Conservation (phyloP, 345 rosid genomes). For the Passiflora organensis region DNA sequence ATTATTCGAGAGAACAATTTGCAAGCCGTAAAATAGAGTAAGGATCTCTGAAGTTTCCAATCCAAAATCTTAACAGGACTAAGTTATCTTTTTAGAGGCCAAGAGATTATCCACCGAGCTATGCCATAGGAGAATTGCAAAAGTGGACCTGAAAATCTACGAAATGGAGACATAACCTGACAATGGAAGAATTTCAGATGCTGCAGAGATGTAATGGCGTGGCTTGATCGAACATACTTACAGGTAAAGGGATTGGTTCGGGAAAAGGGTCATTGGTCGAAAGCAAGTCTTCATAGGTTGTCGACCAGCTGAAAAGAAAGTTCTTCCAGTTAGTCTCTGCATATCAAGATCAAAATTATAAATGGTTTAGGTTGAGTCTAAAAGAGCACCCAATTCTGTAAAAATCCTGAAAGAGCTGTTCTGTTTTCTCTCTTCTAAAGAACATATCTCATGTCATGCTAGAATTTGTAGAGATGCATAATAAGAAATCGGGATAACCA, state of each 20-base stretch:
- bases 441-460: too few relatives aligned
- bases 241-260: slow-evolving; percentile 75
- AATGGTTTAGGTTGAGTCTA: not conserved
- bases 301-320: slow-evolving; percentile 73
- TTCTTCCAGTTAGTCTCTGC: slow-evolving; percentile 18
- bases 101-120: too few relatives aligned
- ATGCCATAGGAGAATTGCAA: too few relatives aligned
- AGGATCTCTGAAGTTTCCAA: not conserved
- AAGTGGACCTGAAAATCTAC: too few relatives aligned
- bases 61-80: not conserved
- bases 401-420: not conserved
- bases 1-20: too few relatives aligned
- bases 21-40: too few relatives aligned
- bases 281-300: slow-evolving; percentile 79
- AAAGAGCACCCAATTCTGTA: not conserved
- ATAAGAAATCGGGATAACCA: not conserved
- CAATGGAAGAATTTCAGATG: too few relatives aligned
- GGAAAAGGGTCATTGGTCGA: slow-evolving; percentile 72
- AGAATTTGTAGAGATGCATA: too few relatives aligned
- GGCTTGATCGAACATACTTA: slow-evolving; percentile 30
- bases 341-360: not conserved
- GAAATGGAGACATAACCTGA: too few relatives aligned
- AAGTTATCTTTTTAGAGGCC: too few relatives aligned
- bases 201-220: too few relatives aligned
- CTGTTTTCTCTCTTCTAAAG: not conserved